Evolutionary conservation across 495 filamentous ascomycete species (phyloP).

Genomic region (Penicillium subrubescens): DNA sequence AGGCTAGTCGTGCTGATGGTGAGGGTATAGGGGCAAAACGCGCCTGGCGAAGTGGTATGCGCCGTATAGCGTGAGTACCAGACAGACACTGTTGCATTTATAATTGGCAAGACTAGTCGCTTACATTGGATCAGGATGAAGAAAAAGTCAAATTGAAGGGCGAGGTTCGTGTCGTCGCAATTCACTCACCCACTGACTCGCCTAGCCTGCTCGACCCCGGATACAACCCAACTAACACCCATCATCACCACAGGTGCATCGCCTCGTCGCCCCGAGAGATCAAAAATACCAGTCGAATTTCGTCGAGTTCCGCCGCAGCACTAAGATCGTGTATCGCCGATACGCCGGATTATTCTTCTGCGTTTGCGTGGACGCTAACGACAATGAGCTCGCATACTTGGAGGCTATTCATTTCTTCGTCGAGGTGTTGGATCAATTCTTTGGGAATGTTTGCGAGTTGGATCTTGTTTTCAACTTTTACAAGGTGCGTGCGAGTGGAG

Average conservation of each 20-base stretch:
- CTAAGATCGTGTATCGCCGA: conserved; percentile 91
- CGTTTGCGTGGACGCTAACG: conserved; percentile 97
- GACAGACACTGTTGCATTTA: background rate
- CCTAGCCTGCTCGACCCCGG: background rate
- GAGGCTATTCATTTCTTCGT: conserved; percentile 99
- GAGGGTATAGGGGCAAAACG: conserved; percentile 81
- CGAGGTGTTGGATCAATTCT: conserved; percentile 96
- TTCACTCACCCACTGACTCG: background rate
- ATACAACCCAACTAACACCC: background rate
- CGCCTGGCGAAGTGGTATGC: conserved; percentile 98
- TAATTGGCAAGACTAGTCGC: background rate
- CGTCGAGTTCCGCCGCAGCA: conserved; percentile 82
- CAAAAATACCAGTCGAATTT: conserved; percentile 99
- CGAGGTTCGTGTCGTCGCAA: conserved; percentile 54
- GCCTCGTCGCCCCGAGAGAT: conserved; percentile 93
- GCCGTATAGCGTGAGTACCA: conserved; percentile 73
- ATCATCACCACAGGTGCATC: conserved; percentile 69
- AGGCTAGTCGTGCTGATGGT: conserved; percentile 23
- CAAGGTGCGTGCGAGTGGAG: conserved; percentile 56
- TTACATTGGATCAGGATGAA: conserved; percentile 62
- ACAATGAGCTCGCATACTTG: conserved; percentile 96
- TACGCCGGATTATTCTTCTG: conserved; percentile 99
- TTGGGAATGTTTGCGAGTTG: conserved; percentile 98
- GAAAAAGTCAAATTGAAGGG: conserved; percentile 96
- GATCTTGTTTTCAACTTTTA: conserved; percentile 99